Evolutionary conservation across 371 early-diverging fungal species (phyloP).

Genomic region (Lichtheimia hyalospora): DNA sequence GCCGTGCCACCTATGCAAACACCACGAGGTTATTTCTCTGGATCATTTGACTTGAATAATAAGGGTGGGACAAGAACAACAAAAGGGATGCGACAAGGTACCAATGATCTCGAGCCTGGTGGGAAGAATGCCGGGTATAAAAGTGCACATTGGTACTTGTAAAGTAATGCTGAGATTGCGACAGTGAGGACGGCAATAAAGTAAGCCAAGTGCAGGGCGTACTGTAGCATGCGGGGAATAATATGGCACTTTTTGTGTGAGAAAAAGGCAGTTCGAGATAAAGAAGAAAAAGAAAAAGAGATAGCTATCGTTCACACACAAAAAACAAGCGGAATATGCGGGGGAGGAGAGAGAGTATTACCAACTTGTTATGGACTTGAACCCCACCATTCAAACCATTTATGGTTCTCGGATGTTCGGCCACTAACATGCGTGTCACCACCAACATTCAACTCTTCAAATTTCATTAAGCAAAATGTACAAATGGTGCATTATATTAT

Average conservation of each 20-base stretch:
- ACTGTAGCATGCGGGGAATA: conserved; percentile 6
- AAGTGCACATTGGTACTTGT: conserved; percentile 59
- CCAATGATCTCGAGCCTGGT: conserved; percentile 42
- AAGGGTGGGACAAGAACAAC: neutral
- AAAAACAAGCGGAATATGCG: too few species aligned
- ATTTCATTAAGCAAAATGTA: too few species aligned
- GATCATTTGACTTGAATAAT: neutral
- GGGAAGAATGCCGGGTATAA: conserved; percentile 47
- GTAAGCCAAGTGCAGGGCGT: conserved; percentile 14
- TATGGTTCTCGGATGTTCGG: too few species aligned
- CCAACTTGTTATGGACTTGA: too few species aligned
- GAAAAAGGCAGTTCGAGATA: neutral
- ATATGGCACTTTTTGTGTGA: neutral
- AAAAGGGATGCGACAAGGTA: neutral
- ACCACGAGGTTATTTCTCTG: neutral
- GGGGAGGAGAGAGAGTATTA: too few species aligned
- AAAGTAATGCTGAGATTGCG: conserved; percentile 58
- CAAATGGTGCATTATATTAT: too few species aligned
- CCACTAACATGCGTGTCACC: too few species aligned
- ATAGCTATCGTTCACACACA: too few species aligned
- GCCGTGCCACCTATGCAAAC: conserved; percentile 60
- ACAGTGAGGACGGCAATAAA: conserved; percentile 22
- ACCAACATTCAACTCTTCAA: too few species aligned
- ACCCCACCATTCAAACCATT: too few species aligned
- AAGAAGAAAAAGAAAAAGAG: too few species aligned